Evolutionary conservation across 352 stramenopile genomes (phyloP), one percentile per base, ranked within the genome.

Genomic region (Pythium oligandrum): DNA sequence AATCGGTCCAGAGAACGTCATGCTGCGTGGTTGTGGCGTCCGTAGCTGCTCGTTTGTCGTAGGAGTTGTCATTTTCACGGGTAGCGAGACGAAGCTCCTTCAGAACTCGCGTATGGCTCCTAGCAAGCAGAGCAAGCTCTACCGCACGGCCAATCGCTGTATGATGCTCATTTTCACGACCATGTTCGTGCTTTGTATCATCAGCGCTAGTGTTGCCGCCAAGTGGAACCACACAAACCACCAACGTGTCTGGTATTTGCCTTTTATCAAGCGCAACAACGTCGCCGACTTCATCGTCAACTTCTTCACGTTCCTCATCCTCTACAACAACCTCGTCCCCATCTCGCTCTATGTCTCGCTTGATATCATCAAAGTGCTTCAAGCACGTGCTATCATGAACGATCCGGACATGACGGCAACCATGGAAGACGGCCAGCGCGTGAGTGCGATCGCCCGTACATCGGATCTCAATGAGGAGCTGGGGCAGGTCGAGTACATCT

Each of bases 401-500:
- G 89, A 97, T 53, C 35, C 68, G 0, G 64, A 96, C 11, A 98
- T 98, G 81, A 65, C 72, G 34, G 77, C 17, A 26, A 26, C 17
- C 17, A 26, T 26, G 17, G 17, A 26, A 26, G 17, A 26, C 17
- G 17, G 82, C 40, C 86, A 83, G 35, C 78, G 95, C 44, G 86
- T 68, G 2, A 71, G 72, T 4, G 80, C 86, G 6, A 65, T 88
- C n/a, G 86, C 82, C 3, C 71, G 90, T 4, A 96, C 79, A 2
- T 92, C 84, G 17, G 86, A 94, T 39, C 73, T 98, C n/a, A 96
- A 96, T 47, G 89, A 95, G 43, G 87, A 98, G 48, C 70, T 98
- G 12, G 96, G 95, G 0, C 86, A 98, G 75, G 83, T 99, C 40
- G 77, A 97, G 56, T 98, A 99, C 63, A 91, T 99, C n/a, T 99